Evolutionary conservation across 768 basidiomycete genomes (phyloP).

Genomic region (Erythrobasidium yunnanense): DNA sequence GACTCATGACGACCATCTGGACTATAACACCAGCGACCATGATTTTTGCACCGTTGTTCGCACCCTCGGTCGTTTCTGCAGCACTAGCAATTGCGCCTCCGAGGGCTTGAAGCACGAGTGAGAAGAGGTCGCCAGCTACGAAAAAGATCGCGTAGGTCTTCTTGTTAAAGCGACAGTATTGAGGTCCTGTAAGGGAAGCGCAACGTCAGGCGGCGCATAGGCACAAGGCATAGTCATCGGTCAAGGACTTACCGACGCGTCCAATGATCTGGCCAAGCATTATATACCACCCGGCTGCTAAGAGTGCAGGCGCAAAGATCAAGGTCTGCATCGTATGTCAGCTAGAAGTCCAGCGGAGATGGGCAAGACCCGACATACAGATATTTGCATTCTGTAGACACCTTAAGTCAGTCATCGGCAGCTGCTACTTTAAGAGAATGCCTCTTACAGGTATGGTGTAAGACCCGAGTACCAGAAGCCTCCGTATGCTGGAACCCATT

Average conservation of each 20-base stretch:
- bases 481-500: constrained; percentile 17
- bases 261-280: constrained; percentile 9
- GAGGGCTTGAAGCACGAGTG: constrained; percentile 4
- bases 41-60: constrained; percentile 11
- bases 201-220: no score
- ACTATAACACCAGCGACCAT: constrained; percentile 9
- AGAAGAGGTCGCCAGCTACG: background rate
- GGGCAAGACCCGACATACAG: no score
- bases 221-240: no score
- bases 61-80: background rate
- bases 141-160: constrained; percentile 2
- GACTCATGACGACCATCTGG: background rate
- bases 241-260: no score
- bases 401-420: background rate
- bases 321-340: no score
- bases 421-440: background rate
- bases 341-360: no score
- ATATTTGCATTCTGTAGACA: no score
- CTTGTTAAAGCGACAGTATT: constrained; percentile 25
- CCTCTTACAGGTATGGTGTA: constrained; percentile 8
- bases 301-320: constrained; percentile 20
- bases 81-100: constrained; percentile 8
- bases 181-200: no score
- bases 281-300: constrained; percentile 19
- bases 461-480: background rate